A percentile compares a stretch with the other conserved stretches of the same genome.
phyloP scores from a whole-genome alignment of 106 monocot species.

The Dioscorea dumetorum region DNA sequence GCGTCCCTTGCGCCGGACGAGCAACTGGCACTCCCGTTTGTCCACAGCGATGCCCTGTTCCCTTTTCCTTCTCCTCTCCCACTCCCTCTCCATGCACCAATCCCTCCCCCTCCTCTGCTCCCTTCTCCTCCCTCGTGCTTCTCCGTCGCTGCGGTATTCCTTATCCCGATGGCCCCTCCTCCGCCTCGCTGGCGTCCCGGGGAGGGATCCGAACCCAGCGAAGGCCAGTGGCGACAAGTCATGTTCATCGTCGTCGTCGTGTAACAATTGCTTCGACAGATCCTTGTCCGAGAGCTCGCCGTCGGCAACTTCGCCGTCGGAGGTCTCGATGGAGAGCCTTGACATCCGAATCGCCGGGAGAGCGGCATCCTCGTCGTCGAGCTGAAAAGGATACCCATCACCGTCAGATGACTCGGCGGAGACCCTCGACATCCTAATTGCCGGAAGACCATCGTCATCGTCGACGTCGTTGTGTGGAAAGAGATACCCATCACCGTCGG shows the following conservation, averaged over 20 bases:
- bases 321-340: constrained; percentile 15
- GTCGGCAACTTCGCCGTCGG: constrained; percentile 17
- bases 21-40: not conserved
- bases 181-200: constrained; percentile 25
- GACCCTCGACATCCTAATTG: constrained; percentile 5
- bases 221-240: too few species aligned
- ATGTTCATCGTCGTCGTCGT: too few species aligned
- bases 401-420: not conserved
- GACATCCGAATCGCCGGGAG: constrained; percentile 4
- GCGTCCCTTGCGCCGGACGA: not conserved
- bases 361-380: not conserved
- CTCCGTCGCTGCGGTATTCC: not conserved
- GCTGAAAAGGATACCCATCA: not conserved
- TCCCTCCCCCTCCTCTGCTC: not conserved
- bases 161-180: not conserved
- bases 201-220: constrained; percentile 7
- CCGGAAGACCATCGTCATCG: not conserved
- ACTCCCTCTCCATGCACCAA: constrained; percentile 1
- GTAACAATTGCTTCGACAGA: not conserved
- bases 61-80: constrained; percentile 4
- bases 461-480: not conserved
- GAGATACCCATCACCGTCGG: not conserved
- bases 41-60: not conserved
- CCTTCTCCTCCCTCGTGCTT: not conserved
- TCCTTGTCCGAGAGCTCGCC: constrained; percentile 11